Base-by-base conservation (phyloP, 306 rosid species). In the Quercus dentata region DNA sequence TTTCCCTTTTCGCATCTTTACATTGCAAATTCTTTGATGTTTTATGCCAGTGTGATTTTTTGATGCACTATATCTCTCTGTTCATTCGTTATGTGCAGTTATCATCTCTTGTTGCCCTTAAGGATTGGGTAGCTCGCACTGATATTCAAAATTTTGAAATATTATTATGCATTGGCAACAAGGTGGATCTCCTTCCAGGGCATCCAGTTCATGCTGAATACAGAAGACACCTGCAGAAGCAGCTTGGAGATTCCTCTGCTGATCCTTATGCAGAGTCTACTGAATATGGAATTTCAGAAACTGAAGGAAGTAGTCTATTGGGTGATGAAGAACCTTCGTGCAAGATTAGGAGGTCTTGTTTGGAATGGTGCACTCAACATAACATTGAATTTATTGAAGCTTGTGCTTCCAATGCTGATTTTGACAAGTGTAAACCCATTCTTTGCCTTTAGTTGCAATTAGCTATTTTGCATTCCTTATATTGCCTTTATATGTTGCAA, bases 341-440 rank as follows among this genome's bases (percentile, higher is more conserved):
- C 84, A 89, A 88, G 79, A 81, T 85, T 54, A 86, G 90, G 81
- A 87, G 83, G 68, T 84, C 94, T 5, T 92, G 90, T 84, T 67
- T 86, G 82, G 92, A 89, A 73, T 92, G 98, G 97, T 94, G 97
- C 80, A 78, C 84, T 71, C 92, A 91, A 71, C 86, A 83, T 75
- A 90, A 88, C 80, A 92, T 92, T 17, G 98, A 94, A 89, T 92
- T 85, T 78, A 74, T 94, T 7, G 97, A 92, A 87, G 92, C 97
- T 65, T 94, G 97, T 82, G 97, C 94, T 68, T 91, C 92, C 21
- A 92, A 87, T 82, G 78, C 88, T 17, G 94, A 89, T 80, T 94
- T 90, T 77, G 97, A 94, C 87, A 88, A 87, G 83, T 90, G 98
- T 94, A 89, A 86, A 76, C 14, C 70, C 57, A 76, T 74, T 49